Evolutionary conservation across 2,329 filamentous ascomycete genomes (phyloP).

Genomic region (Aspergillus oerlinghausenensis): DNA sequence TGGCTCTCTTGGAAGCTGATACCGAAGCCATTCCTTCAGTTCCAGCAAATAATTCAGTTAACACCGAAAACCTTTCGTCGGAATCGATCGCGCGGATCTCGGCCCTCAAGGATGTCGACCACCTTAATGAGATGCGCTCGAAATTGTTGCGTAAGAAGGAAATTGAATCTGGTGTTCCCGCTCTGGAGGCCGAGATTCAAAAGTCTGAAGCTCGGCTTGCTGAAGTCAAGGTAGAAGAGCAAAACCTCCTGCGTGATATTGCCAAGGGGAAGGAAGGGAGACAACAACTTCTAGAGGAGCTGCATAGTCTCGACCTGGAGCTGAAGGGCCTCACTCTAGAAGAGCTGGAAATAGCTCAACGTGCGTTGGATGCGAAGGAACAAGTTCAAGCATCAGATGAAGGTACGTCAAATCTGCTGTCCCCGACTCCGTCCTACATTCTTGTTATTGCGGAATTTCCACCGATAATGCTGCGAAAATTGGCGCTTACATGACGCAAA

Average conservation of each 20-base stretch:
- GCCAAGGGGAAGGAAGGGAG: constrained; percentile 40
- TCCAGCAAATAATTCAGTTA: constrained; percentile 2
- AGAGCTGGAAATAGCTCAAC: constrained; percentile 37
- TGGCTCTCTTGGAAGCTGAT: background rate
- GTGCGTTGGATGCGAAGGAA: constrained; percentile 17
- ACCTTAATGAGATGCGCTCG: constrained; percentile 30
- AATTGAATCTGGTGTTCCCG: constrained; percentile 46
- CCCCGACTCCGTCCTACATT: background rate
- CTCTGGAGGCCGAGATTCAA: constrained; percentile 42
- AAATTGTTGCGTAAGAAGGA: constrained; percentile 44
- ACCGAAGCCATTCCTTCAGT: background rate
- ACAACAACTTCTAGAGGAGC: constrained; percentile 44
- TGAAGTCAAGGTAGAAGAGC: constrained; percentile 32
- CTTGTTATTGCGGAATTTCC: background rate
- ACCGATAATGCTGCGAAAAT: background rate
- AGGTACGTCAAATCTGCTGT: constrained; percentile 13
- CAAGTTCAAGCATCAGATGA: constrained; percentile 10
- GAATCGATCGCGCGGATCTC: background rate
- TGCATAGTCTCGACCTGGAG: constrained; percentile 46
- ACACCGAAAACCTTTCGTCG: background rate
- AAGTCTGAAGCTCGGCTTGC: constrained; percentile 32
- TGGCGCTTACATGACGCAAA: constrained; percentile 1
- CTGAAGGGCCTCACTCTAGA: constrained; percentile 44
- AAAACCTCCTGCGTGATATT: constrained; percentile 43
- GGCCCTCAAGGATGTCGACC: constrained; percentile 3